Evolutionary conservation across 345 rosid genomes (phyloP).

Genomic region (Linum lewisii): DNA sequence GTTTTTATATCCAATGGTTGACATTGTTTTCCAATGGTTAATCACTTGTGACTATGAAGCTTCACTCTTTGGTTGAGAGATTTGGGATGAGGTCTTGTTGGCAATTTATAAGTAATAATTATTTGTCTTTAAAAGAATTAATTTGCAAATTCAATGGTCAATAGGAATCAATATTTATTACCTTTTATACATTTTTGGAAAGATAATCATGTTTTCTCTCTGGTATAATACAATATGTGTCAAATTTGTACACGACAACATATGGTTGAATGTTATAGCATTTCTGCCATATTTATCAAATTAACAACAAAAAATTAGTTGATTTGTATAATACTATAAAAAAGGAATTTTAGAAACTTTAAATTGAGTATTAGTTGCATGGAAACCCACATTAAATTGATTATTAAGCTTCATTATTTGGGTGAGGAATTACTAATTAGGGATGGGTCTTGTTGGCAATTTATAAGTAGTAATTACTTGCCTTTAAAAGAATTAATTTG

Average conservation of each 20-base stretch:
- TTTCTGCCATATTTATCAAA: not conserved
- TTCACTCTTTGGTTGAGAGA: no score
- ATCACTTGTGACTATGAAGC: not conserved
- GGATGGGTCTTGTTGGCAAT: no score
- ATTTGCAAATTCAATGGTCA: not conserved
- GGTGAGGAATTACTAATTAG: not conserved
- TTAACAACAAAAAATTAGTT: not conserved
- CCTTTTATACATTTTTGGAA: not conserved
- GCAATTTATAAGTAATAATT: not conserved
- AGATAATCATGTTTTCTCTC: not conserved
- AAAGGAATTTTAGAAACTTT: not conserved
- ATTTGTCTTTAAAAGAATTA: not conserved
- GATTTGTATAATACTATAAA: not conserved
- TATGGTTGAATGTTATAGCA: not conserved
- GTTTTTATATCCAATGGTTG: not conserved
- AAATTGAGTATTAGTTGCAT: not conserved
- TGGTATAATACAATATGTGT: not conserved
- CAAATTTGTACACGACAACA: no score
- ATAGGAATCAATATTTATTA: no score
- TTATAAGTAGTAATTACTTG: no score
- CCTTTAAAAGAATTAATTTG: not conserved
- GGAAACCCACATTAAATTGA: not conserved
- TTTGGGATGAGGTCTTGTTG: no score
- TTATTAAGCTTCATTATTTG: no score
- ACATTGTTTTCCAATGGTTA: not conserved